Conservation (phyloP, 1,284 basidiomycete species). For the Ustilago lituana region DNA sequence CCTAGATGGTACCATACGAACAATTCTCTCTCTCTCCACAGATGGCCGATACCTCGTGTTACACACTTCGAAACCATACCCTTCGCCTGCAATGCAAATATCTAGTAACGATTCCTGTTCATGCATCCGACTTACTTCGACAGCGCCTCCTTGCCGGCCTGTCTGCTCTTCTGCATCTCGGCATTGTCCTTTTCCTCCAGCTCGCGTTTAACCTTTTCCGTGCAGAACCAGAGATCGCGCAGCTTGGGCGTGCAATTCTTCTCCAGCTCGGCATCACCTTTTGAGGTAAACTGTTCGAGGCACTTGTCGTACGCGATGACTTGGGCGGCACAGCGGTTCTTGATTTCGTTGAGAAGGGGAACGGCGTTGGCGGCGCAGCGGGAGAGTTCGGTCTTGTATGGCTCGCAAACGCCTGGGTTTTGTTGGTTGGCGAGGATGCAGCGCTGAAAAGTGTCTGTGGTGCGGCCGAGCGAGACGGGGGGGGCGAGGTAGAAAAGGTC, state of each 20-base stretch:
- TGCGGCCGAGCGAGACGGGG: not conserved
- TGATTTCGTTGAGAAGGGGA: conserved; percentile 59
- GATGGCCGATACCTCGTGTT: too few relatives aligned
- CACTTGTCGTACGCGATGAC: conserved; percentile 62
- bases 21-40: too few relatives aligned
- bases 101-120: too few relatives aligned
- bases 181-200: conserved; percentile 25
- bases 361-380: conserved; percentile 60
- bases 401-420: conserved; percentile 47
- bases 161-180: conserved; percentile 16
- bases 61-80: too few relatives aligned
- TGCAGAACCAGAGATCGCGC: conserved; percentile 57
- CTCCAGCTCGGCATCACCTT: conserved; percentile 55
- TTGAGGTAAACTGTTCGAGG: conserved; percentile 36
- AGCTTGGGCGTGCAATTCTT: conserved; percentile 56
- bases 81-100: too few relatives aligned
- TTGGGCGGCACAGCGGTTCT: conserved; percentile 51
- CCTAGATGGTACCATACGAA: too few relatives aligned
- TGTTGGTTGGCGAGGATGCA: conserved; percentile 60
- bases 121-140: conserved; percentile 7
- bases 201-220: conserved; percentile 58
- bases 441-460: conserved; percentile 55
- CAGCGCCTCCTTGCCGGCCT: conserved; percentile 26
- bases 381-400: conserved; percentile 49
- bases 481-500: not conserved